Base-by-base conservation (phyloP, 306 rosid genomes). In the Astragalus membranaceus region DNA sequence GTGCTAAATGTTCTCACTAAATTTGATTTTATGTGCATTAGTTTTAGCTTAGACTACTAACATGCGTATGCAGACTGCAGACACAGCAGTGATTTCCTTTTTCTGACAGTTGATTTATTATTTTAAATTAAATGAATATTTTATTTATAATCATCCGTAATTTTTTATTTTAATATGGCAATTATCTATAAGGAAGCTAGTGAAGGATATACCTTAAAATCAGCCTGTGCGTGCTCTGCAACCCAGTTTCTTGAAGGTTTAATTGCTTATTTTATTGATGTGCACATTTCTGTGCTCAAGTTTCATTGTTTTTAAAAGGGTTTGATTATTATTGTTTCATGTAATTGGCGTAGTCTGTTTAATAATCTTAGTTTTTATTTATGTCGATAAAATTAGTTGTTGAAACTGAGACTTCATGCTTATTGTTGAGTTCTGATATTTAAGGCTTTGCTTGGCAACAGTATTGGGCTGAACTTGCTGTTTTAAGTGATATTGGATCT, bases 401-500 rank as follows among this genome's bases (percentile, higher is more conserved):
- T 70, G 23, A 59, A 72, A 23, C 60, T 77, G 69, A 67, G 73
- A 77, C 75, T 72, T 66, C 52, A 2, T 50, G 11, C 37, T 26
- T 54, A n/a, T 75, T 57, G 74, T 53, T 72, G 43, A 13, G 20
- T 48, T 82, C 61, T 75, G 76, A 44, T 75, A 70, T 75, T 33
- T 32, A 30, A 67, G 82, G 60, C 71, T 69, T 72, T 75, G 48
- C 52, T 35, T 70, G 13, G 37, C 29, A 60, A 73, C 5, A 23
- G 37, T 55, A 47, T 29, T 9, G 75, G 66, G 69, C 64, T 75
- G 78, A 60, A 51, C 70, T 76, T 82, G 62, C 30, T 59, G 59
- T 13, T 59, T 65, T 53, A 70, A 64, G 78, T 76, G 53, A 69
- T 47, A 26, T 41, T 72, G 81, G 88, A 72, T 67, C 69, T 26